These are phyloP conservation scores for Achaetomiella virescens DNA, from an alignment of 495 filamentous ascomycete genomes.

Conservation along the genomic window DNA sequence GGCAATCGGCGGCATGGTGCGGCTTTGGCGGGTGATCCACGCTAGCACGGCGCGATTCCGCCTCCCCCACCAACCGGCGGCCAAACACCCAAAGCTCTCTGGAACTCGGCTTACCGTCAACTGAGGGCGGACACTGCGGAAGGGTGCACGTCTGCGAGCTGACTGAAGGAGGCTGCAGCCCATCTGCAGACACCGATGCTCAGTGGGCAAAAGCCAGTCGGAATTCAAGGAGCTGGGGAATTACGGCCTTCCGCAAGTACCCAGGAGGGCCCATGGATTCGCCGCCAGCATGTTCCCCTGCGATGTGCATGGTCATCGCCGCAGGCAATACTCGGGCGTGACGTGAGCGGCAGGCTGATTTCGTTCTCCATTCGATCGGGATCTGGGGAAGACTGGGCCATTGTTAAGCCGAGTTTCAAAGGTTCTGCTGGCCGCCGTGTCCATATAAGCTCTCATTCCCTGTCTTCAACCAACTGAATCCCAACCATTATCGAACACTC, in stretches of 20 bases:
- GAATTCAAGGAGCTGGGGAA: too few relatives aligned
- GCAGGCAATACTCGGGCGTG: constrained; percentile 1
- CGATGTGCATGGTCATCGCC: neutral
- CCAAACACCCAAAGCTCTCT: neutral
- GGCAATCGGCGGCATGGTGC: constrained; percentile 28
- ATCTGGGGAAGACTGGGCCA: constrained; percentile 8
- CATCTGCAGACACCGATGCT: neutral
- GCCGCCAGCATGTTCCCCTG: too few relatives aligned
- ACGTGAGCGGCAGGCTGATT: constrained; percentile 1
- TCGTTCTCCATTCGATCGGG: neutral
- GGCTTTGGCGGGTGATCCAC: constrained; percentile 23
- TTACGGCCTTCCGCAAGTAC: neutral
- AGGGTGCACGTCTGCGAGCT: neutral
- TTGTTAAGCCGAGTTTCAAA: constrained; percentile 22
- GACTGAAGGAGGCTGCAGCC: neutral
- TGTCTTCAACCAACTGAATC: neutral
- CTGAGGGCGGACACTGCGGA: neutral
- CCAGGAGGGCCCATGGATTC: neutral
- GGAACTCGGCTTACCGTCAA: constrained; percentile 20
- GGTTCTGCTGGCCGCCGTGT: neutral
- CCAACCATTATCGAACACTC: neutral
- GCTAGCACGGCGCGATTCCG: constrained; percentile 25
- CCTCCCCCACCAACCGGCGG: constrained; percentile 16
- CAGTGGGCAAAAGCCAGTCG: neutral
- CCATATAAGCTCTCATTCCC: constrained; percentile 13